Conservation (phyloP, 768 basidiomycete genomes). For the Tricholomella constricta region DNA sequence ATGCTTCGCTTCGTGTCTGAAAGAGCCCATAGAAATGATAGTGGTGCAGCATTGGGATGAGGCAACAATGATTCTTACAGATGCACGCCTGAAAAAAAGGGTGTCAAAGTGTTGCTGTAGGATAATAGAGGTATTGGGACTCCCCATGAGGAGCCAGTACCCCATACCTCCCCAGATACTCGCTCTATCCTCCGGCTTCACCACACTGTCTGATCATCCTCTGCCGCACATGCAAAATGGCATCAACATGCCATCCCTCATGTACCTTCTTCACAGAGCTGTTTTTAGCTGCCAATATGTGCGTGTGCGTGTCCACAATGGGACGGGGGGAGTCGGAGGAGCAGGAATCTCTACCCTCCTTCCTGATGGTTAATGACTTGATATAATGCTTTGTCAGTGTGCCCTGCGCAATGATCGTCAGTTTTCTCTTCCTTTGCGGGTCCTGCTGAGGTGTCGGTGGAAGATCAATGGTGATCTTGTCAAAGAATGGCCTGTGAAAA, state of each 20-base stretch:
- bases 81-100: constrained; percentile 56
- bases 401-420: constrained; percentile 58
- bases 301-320: constrained; percentile 86
- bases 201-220: constrained; percentile 67
- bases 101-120: not conserved
- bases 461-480: constrained; percentile 55
- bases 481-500: constrained; percentile 46
- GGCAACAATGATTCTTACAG: constrained; percentile 53
- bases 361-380: constrained; percentile 57
- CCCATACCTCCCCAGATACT: constrained; percentile 66
- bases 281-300: constrained; percentile 70
- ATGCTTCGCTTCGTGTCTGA: constrained; percentile 68
- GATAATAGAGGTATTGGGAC: constrained; percentile 17
- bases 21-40: not conserved
- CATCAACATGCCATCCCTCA: constrained; percentile 53
- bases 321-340: constrained; percentile 36
- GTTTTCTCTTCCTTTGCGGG: constrained; percentile 19
- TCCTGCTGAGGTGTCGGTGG: constrained; percentile 34
- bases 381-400: constrained; percentile 64
- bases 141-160: constrained; percentile 84
- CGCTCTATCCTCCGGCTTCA: constrained; percentile 47
- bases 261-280: constrained; percentile 69
- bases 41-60: not conserved
- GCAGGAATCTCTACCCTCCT: constrained; percentile 31
- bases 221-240: constrained; percentile 90